Base-by-base conservation (phyloP, 768 basidiomycete genomes). In the Infundibulicybe gibba region DNA sequence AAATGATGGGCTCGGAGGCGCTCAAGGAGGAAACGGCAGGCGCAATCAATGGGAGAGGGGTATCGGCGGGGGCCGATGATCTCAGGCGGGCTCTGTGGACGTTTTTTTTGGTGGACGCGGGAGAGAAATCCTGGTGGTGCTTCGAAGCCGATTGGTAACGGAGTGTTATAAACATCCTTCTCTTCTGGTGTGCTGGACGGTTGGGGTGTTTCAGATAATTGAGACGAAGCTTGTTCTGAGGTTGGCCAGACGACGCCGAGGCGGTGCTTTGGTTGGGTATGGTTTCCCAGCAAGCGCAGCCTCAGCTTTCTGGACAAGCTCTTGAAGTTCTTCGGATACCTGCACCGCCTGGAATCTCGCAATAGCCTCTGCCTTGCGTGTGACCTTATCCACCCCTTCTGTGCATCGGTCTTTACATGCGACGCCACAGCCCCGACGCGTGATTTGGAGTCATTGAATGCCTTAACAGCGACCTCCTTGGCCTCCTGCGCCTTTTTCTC, bases 71-170 rank as follows among this genome's bases (percentile, higher is more conserved):
- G 10, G 35, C 14, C 10, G 14, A 14, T 10, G 35, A 38, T 8
- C 25, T 8, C 35, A 65, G 59, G 2, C 50, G 4, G 65, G 41
- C 19, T 59, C 55, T 12, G 61, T 54, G 30, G 37, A 40, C 11
- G 62, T 57, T 48, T 68, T 64, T 59, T 81, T 80, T 25, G 76
- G 67, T 15, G 81, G 74, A 16, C 69, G 54, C 11, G 88, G 83
- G 33, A 83, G 76, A 47, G 76, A 72, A 82, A 97, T 15, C 95
- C 95, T 17, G 91, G 91, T 31, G 95, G 94, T 9, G 87, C 91
- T 64, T 97, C 94, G 62, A 90, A 91, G 11, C 94, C 95, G 43
- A 99, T 67, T n/a, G 95, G 97, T 17, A 98, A 73, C 5, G 86
- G 85, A 14, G 68, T 76, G 39, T 69, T 65, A 60, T 95, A 95